Percentiles rank a stretch among this genome's conserved stretches.
Evolutionary conservation across 768 basidiomycete genomes (phyloP).

Genomic region (Coprinopsis strossmayeri): DNA sequence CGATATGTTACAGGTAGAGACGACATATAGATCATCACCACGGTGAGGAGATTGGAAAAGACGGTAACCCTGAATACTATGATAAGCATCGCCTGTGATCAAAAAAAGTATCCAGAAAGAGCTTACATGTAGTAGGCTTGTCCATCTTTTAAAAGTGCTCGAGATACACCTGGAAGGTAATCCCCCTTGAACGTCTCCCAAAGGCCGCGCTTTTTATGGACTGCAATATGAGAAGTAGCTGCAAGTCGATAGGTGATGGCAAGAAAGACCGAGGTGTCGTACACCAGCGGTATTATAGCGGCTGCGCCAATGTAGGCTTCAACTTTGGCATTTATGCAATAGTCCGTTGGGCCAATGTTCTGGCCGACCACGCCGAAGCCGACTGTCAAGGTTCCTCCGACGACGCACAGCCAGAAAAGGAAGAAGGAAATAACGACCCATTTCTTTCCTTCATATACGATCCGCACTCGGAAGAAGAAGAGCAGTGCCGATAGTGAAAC

Average conservation of each 20-base stretch:
- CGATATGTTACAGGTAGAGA: background rate
- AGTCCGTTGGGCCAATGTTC: slow-evolving; percentile 18
- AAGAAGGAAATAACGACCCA: slow-evolving; percentile 19
- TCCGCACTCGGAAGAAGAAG: slow-evolving; percentile 23
- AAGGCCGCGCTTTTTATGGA: slow-evolving; percentile 5
- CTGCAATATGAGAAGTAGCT: slow-evolving; percentile 6
- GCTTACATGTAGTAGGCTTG: slow-evolving; percentile 28
- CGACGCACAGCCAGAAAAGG: slow-evolving; percentile 23
- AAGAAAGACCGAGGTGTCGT: slow-evolving; percentile 25
- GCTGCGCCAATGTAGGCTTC: slow-evolving; percentile 14
- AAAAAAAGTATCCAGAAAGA: background rate
- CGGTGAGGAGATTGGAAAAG: slow-evolving; percentile 5
- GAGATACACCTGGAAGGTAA: slow-evolving; percentile 21
- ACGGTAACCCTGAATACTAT: slow-evolving; percentile 4
- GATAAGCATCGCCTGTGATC: background rate
- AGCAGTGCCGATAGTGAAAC: slow-evolving; percentile 18
- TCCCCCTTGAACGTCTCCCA: slow-evolving; percentile 16
- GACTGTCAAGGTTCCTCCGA: slow-evolving; percentile 20
- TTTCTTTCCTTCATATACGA: slow-evolving; percentile 19
- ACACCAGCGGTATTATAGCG: slow-evolving; percentile 16
- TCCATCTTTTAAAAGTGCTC: slow-evolving; percentile 21
- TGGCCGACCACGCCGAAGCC: slow-evolving; percentile 17
- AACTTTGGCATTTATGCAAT: slow-evolving; percentile 18
- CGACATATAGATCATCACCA: slow-evolving; percentile 4
- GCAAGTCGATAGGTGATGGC: slow-evolving; percentile 24